Percentiles rank a stretch among this genome's conserved stretches.
These are phyloP conservation scores for Pseudozyma pruni DNA, from an alignment of 1,284 basidiomycete species.

Conservation along the genomic window DNA sequence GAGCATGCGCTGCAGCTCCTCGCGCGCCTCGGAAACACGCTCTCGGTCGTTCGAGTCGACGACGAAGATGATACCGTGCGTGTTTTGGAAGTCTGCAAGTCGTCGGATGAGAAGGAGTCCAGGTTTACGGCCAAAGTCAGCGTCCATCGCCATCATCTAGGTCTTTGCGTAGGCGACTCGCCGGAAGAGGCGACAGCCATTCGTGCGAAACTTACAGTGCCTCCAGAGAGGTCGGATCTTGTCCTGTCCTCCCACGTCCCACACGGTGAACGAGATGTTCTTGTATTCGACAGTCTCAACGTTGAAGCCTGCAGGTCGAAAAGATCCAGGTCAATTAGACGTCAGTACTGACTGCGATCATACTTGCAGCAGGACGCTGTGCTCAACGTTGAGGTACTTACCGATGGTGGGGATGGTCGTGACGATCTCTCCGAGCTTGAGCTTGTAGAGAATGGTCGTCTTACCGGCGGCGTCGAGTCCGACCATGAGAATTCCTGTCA, in stretches of 20 bases:
- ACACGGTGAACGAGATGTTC: constrained; percentile 99
- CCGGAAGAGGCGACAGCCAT: too few species aligned
- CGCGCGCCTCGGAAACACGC: constrained; percentile 97
- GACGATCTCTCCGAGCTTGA: constrained; percentile 99
- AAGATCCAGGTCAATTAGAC: too few species aligned
- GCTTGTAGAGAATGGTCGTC: constrained; percentile 91
- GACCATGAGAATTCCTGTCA: constrained; percentile 74
- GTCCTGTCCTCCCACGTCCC: constrained; percentile 90
- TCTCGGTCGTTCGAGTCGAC: constrained; percentile 99
- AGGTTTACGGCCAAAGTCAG: background rate
- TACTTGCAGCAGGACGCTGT: background rate
- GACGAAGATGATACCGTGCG: constrained; percentile 99
- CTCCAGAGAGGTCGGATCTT: constrained; percentile 90
- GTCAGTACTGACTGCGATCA: background rate
- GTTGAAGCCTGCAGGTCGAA: constrained; percentile 71
- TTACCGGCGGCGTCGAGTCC: constrained; percentile 93
- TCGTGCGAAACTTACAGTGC: constrained; percentile 80
- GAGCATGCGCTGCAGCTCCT: constrained; percentile 99
- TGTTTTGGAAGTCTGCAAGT: constrained; percentile 93
- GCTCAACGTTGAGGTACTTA: constrained; percentile 18
- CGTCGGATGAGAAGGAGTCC: background rate
- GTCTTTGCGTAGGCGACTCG: too few species aligned
- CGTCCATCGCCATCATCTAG: too few species aligned
- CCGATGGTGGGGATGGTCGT: constrained; percentile 97
- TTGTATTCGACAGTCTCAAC: constrained; percentile 99